Base-by-base conservation (phyloP, 2,329 filamentous ascomycete species). In the Endoconidiophora polonica region DNA sequence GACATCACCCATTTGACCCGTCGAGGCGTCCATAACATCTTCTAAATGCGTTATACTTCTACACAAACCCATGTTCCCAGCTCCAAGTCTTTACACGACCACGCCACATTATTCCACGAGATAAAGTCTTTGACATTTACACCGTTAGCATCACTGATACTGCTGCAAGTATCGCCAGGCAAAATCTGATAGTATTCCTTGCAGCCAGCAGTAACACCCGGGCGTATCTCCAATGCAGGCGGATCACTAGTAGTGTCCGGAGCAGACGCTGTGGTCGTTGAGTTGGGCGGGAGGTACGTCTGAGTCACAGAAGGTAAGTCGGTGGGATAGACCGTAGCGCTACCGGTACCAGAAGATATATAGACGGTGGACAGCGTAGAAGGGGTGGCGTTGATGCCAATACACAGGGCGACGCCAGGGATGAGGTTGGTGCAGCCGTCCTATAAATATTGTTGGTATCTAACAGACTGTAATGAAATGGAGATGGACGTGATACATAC, bases 361-460 rank as follows among this genome's bases (percentile, higher is more conserved):
- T 33, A 6, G n/a, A 29, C 33, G 36, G 38, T 48, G 14, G 39
- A 36, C 9, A 24, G 12, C 5, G 38, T n/a, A 18, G 24, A 33
- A 18, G 16, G 7, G 4, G 38, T 42, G 9, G 48, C 23, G 23
- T 22, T 43, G n/a, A 7, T 44, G 20, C 44, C 36, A 10, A 53
- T 16, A n/a, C 52, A 53, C 2, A 53, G 7, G 39, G 20, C 40
- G n/a, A 50, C 36, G 23, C 48, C 48, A n/a, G 45, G 41, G 7
- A 24, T 23, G 6, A 53, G 52, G 40, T 53, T 53, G n/a, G 52
- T 53, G 48, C 52, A 53, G 9, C 5, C 18, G 12, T 24, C 22
- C 50, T 52, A 9, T 23, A 2, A 16, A 10, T 1, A 6, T 4
- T 38, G 20, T 39, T 14, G 29, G 36, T 33, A 26, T 2, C 3